Evolutionary conservation across 106 monocot species (phyloP), one percentile per base, ranked within the genome.

Genomic region (Cymbidium sinense): DNA sequence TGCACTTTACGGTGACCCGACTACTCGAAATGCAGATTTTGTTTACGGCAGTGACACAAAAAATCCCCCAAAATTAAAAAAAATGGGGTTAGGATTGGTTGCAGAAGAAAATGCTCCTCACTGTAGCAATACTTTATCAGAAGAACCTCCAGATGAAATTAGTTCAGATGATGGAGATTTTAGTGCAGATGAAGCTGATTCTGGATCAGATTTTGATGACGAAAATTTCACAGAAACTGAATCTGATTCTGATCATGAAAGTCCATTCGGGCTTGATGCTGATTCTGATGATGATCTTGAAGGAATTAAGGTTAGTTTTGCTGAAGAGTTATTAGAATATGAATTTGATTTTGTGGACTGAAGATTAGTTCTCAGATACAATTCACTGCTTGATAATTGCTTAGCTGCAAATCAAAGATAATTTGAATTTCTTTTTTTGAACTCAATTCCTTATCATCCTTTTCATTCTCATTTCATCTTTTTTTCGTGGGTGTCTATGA

Each of bases 1-100:
- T 64, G 88, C 98, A 62, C 89, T 99, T 54, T 99, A 95, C 89
- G 90, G 92, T 72, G 85, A 94, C 54, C 89, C 86, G 76, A 83
- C 70, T 62, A 61, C 80, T 29, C 82, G 79, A 43, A 86, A 83
- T 77, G 47, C 82, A 43, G 90, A 91, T 83, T 78, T 86, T 75
- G 78, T 79, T 35, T 86, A 82, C 69, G 77, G 52, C 13, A 70
- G 83, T 74, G 78, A 73, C 35, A 50, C 20, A 55, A 41, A 80
- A 80, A 35, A 10, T 20, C 35, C 33, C 15, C 27, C 12, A 50
- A 50, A 70, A 28, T 19, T 70, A 54, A 58, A 52, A 75, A 55
- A 13, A 43, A 47, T 51, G 76, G 76, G 13, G 70, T 67, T 50
- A 79, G 33, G 64, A 58, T 72, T 19, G 11, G 27, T 20, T 35